These are phyloP conservation scores for Kurtzmaniella cleridarum DNA, from an alignment of 805 yeast genomes.

Conservation along the genomic window DNA sequence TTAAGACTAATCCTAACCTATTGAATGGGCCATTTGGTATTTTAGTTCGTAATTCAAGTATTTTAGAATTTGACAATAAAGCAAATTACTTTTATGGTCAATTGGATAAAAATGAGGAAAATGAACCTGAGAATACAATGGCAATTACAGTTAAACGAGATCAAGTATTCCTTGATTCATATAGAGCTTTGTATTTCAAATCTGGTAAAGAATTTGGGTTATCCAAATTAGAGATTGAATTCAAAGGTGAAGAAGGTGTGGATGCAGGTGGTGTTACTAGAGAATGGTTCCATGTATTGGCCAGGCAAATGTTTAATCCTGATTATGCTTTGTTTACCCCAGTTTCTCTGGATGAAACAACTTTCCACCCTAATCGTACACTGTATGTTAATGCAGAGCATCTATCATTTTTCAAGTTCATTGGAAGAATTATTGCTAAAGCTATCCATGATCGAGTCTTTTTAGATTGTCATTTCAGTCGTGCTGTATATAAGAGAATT, in stretches of 20 bases:
- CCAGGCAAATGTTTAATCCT: conserved; percentile 94
- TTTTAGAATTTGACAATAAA: conserved; percentile 92
- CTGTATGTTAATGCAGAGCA: conserved; percentile 94
- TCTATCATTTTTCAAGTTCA: conserved; percentile 84
- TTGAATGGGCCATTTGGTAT: conserved; percentile 95
- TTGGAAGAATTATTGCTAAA: conserved; percentile 91
- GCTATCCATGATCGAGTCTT: conserved; percentile 84
- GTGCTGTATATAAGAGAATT: conserved; percentile 89
- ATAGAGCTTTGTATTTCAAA: conserved; percentile 75
- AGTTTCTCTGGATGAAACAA: conserved; percentile 84
- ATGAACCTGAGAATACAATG: conserved; percentile 42
- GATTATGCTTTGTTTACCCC: conserved; percentile 90
- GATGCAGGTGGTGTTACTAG: conserved; percentile 98
- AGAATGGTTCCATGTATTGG: conserved; percentile 94
- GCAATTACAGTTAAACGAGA: conserved; percentile 74
- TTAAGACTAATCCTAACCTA: conserved; percentile 80
- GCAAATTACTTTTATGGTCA: conserved; percentile 55
- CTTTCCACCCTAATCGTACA: conserved; percentile 92
- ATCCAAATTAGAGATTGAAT: conserved; percentile 71
- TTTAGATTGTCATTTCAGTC: conserved; percentile 89
- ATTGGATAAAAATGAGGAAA: too few relatives aligned
- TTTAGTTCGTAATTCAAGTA: conserved; percentile 81
- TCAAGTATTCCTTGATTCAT: conserved; percentile 88
- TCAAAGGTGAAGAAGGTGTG: conserved; percentile 91
- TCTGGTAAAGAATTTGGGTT: conserved; percentile 66